A percentile compares a stretch with the other conserved stretches of the same genome.
Evolutionary conservation across 768 basidiomycete genomes (phyloP).

Genomic region (Mycena metata): DNA sequence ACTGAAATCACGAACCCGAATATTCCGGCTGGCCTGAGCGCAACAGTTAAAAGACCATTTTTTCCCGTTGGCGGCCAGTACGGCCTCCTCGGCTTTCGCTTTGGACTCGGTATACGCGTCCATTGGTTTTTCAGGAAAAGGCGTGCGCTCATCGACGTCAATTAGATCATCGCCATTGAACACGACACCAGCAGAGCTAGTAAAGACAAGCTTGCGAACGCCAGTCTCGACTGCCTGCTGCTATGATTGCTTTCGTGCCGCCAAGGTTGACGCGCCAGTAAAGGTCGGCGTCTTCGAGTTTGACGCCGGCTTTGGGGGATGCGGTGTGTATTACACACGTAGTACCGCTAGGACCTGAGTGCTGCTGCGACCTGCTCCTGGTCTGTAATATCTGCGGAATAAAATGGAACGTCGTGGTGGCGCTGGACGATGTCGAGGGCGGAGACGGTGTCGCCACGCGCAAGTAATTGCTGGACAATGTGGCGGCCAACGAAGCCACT

Average conservation of each 20-base stretch:
- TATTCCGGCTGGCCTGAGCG: slow-evolving; percentile 93
- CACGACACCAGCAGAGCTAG: slow-evolving; percentile 91
- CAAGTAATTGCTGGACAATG: slow-evolving; percentile 88
- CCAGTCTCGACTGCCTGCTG: slow-evolving; percentile 79
- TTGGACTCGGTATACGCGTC: slow-evolving; percentile 98
- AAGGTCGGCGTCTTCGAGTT: slow-evolving; percentile 67
- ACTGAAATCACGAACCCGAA: slow-evolving; percentile 80
- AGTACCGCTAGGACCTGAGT: slow-evolving; percentile 82
- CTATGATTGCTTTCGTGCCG: slow-evolving; percentile 88
- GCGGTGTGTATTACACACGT: slow-evolving; percentile 98
- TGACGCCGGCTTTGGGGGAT: slow-evolving; percentile 77
- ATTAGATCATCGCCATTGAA: slow-evolving; percentile 87
- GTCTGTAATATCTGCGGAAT: slow-evolving; percentile 90
- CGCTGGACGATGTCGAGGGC: slow-evolving; percentile 95
- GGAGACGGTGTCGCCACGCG: slow-evolving; percentile 83
- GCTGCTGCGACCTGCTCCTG: slow-evolving; percentile 79
- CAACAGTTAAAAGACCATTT: slow-evolving; percentile 87
- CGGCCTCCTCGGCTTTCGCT: slow-evolving; percentile 85
- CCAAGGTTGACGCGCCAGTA: slow-evolving; percentile 96
- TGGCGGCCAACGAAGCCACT: slow-evolving; percentile 93
- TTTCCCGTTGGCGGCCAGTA: slow-evolving; percentile 90
- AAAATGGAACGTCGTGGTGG: slow-evolving; percentile 89
- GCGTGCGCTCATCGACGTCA: slow-evolving; percentile 90
- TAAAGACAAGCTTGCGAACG: slow-evolving; percentile 92
- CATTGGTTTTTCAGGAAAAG: slow-evolving; percentile 77